Evolutionary conservation across 768 basidiomycete genomes (phyloP), one percentile per base, ranked within the genome.

Genomic region (Naganishia friedmannii): DNA sequence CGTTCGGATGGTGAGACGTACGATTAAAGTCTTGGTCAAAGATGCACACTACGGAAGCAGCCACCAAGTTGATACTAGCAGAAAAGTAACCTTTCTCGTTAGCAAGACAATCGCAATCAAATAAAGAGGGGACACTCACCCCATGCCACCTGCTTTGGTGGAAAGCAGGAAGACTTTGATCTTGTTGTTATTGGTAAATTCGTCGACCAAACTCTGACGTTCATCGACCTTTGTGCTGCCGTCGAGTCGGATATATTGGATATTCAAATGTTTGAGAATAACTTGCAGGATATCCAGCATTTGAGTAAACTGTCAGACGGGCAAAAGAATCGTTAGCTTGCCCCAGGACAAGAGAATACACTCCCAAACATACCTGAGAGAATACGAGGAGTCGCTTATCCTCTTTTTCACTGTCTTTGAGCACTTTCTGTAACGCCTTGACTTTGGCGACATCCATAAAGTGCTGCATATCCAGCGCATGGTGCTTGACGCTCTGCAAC

Each of bases 11-110:
- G 23, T 12, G 3, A 23, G 17, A 29, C 71, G 42, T 48, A 73
- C 67, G 80, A 79, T 98, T 98, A 82, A 97, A 99, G 79, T 98
- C 95, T 78, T 95, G 93, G 78, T 99, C 95, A 78, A 93, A 96
- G 69, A 79, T 90, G 76, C 98, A 90, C 51, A 99, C 95, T 46
- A 93, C 93, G 54, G 91, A 93, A 0, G 95, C 94, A 1, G 93
- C 93, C 1, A 92, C 95, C 73, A 99, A 81, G 79, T 99, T 99
- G 79, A 99, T 94, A 6, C 95, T 94, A 58, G 31, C n/a, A 17
- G 39, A 17, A 1, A 53, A 65, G 53, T 3, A 15, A 48, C 17
- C 21, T n/a, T 31, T 26, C 10, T 23, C 23, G 34, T 65, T 31
- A 65, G 37, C 51, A n/a, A 51, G 3, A 31, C n/a, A 23, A 23